phyloP scores from a whole-genome alignment of 257 asterid genomes.

The Plantago elongata region DNA sequence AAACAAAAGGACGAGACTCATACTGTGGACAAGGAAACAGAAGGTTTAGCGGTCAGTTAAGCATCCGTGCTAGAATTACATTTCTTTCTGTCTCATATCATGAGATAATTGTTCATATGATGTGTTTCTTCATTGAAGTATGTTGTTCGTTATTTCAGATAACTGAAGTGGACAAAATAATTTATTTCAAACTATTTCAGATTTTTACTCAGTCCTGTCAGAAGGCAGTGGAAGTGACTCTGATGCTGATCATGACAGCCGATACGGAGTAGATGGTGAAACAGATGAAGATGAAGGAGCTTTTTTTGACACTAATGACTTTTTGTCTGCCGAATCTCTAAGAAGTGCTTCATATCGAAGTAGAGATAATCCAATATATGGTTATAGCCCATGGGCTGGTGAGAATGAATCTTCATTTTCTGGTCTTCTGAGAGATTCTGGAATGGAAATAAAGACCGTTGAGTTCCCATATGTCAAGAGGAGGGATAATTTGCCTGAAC shows the following conservation, averaged over 20 bases:
- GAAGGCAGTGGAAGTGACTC: slow-evolving; percentile 95
- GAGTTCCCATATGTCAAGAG: slow-evolving; percentile 70
- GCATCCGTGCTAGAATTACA: slow-evolving; percentile 11
- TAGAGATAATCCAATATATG: slow-evolving; percentile 62
- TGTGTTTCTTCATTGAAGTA: slow-evolving; percentile 7
- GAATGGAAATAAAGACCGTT: slow-evolving; percentile 48
- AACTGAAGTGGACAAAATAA: slow-evolving; percentile 7
- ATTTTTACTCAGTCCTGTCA: slow-evolving; percentile 93
- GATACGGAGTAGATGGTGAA: slow-evolving; percentile 75
- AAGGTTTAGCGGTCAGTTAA: slow-evolving; percentile 91
- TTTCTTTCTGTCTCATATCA: slow-evolving; percentile 13
- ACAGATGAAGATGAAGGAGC: slow-evolving; percentile 84
- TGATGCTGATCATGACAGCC: slow-evolving; percentile 85
- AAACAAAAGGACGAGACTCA: slow-evolving; percentile 93
- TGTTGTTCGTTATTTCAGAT: slow-evolving; percentile 10
- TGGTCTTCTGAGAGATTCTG: slow-evolving; percentile 48
- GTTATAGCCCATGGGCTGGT: slow-evolving; percentile 45
- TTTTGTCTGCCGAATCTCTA: slow-evolving; percentile 73
- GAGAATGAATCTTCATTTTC: slow-evolving; percentile 57
- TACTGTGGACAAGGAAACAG: slow-evolving; percentile 84
- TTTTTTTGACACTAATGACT: slow-evolving; percentile 89
- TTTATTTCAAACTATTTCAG: slow-evolving; percentile 34
- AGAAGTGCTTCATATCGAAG: slow-evolving; percentile 88
- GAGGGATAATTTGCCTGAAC: slow-evolving; percentile 85
- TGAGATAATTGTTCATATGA: slow-evolving; percentile 7